Evolutionary conservation across 164 flowering plant genomes (phyloP), one percentile per base, ranked within the genome.

Genomic region (Amborella trichopoda): DNA sequence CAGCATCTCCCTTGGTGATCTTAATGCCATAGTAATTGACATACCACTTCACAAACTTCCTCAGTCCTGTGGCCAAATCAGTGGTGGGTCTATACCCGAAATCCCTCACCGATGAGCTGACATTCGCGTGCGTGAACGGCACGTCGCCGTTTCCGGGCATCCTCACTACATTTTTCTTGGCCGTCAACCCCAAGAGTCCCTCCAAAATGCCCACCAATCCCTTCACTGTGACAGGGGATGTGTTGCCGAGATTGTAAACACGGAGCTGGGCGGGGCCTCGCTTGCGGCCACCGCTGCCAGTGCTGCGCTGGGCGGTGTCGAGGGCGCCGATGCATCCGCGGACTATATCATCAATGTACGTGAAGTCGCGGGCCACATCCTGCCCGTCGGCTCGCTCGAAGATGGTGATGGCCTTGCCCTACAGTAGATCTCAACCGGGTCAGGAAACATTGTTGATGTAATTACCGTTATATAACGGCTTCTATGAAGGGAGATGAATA

Each of bases 61-160:
- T 67, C 59, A 90, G 38, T 26, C 97, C 97, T 8, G 76, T 56
- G 10, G 80, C 60, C 47, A 90, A 55, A 58, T 90, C 97, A 0
- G 97, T 90, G 42, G 80, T 69, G 8, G 97, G 95, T 54, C 72
- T 81, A 58, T 90, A 90, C 47, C 89, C 95, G 51, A 90, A 83
- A 26, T 90, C 97, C 41, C 39, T 59, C 10, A 45, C 58, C 6
- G 97, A 95, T 64, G 71, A 34, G 65, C 79, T 90, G 38, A 90
- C 94, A 42, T 90, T 90, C 3, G 97, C 97, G 33, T 90, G 97
- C 1, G 97, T 90, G 66, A 14, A 90, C 0, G 95, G 95, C 16
- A 90, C 97, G 56, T 90, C 97, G 0, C 97, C 97, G 44, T 90
- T 90, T 33, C 89, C 45, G 0, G 97, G 97, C 96, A 90, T 83